Evolutionary conservation across 2,329 filamentous ascomycete species (phyloP).

Genomic region (Thermothelomyces thermophilus): DNA sequence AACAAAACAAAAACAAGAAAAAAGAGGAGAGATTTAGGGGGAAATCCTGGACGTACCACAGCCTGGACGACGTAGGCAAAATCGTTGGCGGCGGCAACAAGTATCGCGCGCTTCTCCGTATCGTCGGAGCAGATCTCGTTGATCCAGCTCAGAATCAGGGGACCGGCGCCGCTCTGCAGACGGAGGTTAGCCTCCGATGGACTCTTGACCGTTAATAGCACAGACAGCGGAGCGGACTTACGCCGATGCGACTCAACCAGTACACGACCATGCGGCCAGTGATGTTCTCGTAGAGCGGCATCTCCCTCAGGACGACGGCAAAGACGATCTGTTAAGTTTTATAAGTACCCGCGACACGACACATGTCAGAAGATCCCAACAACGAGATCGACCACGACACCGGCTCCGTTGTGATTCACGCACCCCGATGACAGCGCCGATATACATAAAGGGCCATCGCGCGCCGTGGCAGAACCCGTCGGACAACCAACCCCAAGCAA

Average conservation of each 20-base stretch:
- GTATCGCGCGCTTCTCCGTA: not conserved
- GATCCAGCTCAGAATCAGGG: slow-evolving; percentile 1
- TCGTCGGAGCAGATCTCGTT: slow-evolving; percentile 5
- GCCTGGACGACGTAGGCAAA: not conserved
- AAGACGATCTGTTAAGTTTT: not conserved
- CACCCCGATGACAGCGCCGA: not conserved
- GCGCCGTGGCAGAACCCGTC: not conserved
- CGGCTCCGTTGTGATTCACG: not conserved
- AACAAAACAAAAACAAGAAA: no score
- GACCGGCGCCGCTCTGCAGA: not conserved
- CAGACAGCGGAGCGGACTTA: not conserved
- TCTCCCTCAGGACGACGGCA: not conserved
- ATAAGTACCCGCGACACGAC: no score
- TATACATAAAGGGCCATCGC: not conserved
- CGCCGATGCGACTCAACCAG: not conserved
- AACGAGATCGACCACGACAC: no score
- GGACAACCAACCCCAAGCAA: not conserved
- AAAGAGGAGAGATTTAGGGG: not conserved
- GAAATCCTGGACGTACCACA: not conserved
- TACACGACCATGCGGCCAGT: not conserved
- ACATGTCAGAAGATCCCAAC: not conserved
- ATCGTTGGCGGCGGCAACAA: not conserved
- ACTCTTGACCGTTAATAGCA: no score
- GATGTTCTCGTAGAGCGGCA: slow-evolving; percentile 1
- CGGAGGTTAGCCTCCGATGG: no score